Conservation (phyloP, 176 grass and related monocot species). For the Zoysia japonica region DNA sequence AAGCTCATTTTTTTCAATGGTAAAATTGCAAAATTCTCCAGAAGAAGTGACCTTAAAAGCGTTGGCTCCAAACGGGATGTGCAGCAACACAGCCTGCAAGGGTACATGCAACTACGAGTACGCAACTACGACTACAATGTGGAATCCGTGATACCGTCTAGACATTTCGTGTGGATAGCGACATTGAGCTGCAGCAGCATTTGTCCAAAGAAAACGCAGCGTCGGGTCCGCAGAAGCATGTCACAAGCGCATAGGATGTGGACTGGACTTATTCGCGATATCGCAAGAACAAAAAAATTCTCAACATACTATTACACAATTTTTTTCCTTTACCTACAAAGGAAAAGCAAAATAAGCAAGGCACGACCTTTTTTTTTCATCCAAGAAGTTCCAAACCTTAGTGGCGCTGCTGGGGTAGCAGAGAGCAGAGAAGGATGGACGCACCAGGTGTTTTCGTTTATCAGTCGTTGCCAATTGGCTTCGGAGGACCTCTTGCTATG, state of each 20-base stretch:
- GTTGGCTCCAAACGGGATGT: slow-evolving; percentile 12
- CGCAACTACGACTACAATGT: background rate
- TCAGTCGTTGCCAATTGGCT: slow-evolving; percentile 25
- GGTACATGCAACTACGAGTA: no score
- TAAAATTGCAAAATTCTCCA: no score
- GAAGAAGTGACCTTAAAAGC: background rate
- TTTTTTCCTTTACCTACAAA: background rate
- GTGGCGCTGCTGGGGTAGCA: background rate
- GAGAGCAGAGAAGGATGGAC: background rate
- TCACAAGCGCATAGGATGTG: background rate
- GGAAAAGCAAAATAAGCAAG: background rate
- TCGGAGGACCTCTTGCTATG: slow-evolving; percentile 46
- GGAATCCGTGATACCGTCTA: slow-evolving; percentile 3
- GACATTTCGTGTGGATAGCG: background rate
- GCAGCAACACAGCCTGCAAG: background rate
- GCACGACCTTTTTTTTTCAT: background rate
- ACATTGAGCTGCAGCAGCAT: background rate
- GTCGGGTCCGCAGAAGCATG: background rate
- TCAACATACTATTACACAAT: slow-evolving; percentile 1
- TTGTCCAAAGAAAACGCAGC: background rate
- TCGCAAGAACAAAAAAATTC: slow-evolving; percentile 10
- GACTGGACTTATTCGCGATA: background rate
- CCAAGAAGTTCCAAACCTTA: slow-evolving; percentile 15
- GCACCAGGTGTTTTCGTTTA: background rate
- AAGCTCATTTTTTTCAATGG: no score